Base-by-base conservation (phyloP, 1,284 basidiomycete genomes). In the Abortiporus biennis region DNA sequence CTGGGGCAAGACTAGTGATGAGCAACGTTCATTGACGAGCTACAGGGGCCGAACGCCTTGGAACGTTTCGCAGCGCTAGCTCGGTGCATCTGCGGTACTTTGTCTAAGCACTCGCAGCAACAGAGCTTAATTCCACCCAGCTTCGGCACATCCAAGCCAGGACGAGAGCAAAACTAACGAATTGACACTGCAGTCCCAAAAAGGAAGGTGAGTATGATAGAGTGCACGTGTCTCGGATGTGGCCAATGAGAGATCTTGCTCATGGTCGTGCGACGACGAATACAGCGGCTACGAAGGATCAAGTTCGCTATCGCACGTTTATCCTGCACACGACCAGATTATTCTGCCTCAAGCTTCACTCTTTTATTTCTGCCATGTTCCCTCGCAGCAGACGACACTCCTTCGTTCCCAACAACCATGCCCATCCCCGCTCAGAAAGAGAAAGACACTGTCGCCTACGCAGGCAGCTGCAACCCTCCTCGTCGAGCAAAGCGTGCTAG, bases 391-490 rank as follows among this genome's bases (percentile, higher is more conserved):
- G n/a, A n/a, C n/a, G n/a, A n/a, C n/a, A n/a, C n/a, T n/a, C 32
- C 22, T 30, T 25, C 30, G 3, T 25, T 29, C 29, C 6, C 37
- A 13, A 41, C 40, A 38, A 42, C 38, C 38, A 41, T 21, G 21
- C 20, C 34, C 32, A 16, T 31, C 35, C 22, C 42, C 42, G 12
- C 36, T 23, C 41, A 51, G 2, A 31, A 40, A 9, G 32, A 41
- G 3, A 58, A 50, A 40, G 54, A 55, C 33, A 38, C 40, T 11
- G 29, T 47, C 3, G 6, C 51, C 30, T 80, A 78, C 61, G 54
- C 69, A 6, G 75, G 66, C 0, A 69, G 69, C 50, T 71, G 67
- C 53, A 82, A 80, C 54, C 80, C 78, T 1, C 67, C 76, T 0
- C 70, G 79, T 45, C 70, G 68, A 27, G 76, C 72, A 4, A 82